Evolutionary conservation across 179 eudicot genomes (phyloP), one percentile per base, ranked within the genome.

Genomic region (Carnegiea gigantea): DNA sequence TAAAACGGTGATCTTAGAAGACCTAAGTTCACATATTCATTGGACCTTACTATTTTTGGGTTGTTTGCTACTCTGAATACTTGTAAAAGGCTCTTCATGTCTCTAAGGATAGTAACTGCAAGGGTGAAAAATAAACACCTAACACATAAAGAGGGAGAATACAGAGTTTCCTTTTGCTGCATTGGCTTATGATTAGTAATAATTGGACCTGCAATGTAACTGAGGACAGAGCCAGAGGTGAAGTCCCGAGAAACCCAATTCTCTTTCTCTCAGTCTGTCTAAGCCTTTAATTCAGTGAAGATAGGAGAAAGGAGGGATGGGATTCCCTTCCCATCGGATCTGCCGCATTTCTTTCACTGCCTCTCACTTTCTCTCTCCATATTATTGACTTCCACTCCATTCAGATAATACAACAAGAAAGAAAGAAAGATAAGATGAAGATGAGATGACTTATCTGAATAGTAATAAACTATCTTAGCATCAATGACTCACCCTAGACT

Each of bases 311-410:
- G 79, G 74, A 62, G 81, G 82, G 54, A 78, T 73, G 85, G 85
- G 85, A 83, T 78, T 74, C 82, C 77, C 81, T 70, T 82, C 83
- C 78, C 87, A 79, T 85, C 81, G 80, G 83, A 82, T 85, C 78
- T 72, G 87, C 83, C 80, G 83, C 79, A 82, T 82, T 81, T 85
- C 82, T 70, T 62, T 78, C 80, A 75, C 84, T 85, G 73, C 77
- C 84, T 60, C 49, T 72, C 70, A 38, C 72, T 74, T n/a, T 70
- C 68, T 73, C 74, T 79, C 76, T 67, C 76, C 79, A 76, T 44
- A 80, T 83, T 85, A 85, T 85, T 83, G 81, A 36, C n/a, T 36
- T 30, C 44, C 79, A 23, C 65, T 83, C 79, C 79, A 80, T 77
- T 85, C 30, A 77, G 65, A 79, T 77, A 75, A 82, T 73, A 65